Evolutionary conservation across 1,139 yeast species (phyloP), one percentile per base, ranked within the genome.

Genomic region (Magnusiomyces paraingens): DNA sequence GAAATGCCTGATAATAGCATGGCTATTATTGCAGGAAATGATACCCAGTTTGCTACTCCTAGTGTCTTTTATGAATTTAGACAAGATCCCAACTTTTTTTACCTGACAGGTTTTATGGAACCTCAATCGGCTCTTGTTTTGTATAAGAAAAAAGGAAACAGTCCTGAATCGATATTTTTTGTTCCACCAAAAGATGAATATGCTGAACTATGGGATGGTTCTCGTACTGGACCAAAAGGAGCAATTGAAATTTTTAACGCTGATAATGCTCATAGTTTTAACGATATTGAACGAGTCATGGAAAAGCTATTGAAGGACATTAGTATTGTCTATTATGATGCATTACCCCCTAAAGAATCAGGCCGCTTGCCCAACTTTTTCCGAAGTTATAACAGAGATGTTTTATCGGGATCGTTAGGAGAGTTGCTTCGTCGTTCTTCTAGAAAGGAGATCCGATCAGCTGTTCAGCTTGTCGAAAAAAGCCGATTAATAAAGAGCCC

Each of bases 121-220:
- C 97, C 99, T 1, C 84, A 86, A 59, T 82, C 95, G 0, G 84
- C 89, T 35, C 81, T 85, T 55, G 73, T 88, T 3, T 71, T 94
- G 50, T 95, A 87, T 65, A 86, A 84, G 62, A 68, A 70, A 29
- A 63, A 61, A 22, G 57, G 56, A 17, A 80, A 81, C 17, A 67
- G 70, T 6, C 82, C 82, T 54, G 55, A 60, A 72, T 82, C 65
- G 29, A 60, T 65, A 41, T 80, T 94, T 84, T 73, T 90, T 54
- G 96, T 91, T 5, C 96, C 93, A 1, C 89, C 88, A n/a, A 84
- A 84, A 63, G 85, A 91, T 66, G 78, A 81, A 5, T 74, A 74
- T 50, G 81, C 80, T 35, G 99, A 93, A 68, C 80, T 85, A 59
- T 93, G 99, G 99, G 97, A 91, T 64, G 99, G 99, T 10, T 83